Conservation (phyloP, 257 asterid species). For the Plantago major region DNA sequence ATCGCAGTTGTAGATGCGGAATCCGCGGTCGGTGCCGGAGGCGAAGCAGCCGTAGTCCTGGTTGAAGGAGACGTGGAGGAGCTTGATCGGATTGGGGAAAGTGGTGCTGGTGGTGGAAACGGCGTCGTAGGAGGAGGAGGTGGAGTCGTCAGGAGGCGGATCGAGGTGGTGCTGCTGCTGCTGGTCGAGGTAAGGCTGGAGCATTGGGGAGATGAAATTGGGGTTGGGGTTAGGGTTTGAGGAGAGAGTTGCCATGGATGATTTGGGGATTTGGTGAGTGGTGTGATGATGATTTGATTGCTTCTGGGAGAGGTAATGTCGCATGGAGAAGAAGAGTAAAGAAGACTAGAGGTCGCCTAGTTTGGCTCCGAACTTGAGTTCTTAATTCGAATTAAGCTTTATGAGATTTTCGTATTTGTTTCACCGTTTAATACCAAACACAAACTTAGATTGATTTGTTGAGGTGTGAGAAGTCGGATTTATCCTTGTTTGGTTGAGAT, state of each 20-base stretch:
- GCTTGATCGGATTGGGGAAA: slow-evolving; percentile 27
- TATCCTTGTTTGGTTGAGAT: too few species aligned
- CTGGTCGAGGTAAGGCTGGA: slow-evolving; percentile 12
- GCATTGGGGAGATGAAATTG: slow-evolving; percentile 7
- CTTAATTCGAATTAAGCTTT: too few species aligned
- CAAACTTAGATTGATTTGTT: too few species aligned
- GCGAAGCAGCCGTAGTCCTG: slow-evolving; percentile 89
- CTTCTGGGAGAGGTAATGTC: too few species aligned
- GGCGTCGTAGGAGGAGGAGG: not conserved
- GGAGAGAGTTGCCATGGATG: not conserved
- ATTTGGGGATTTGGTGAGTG: too few species aligned
- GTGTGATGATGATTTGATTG: too few species aligned
- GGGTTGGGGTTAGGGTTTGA: slow-evolving; percentile 2
- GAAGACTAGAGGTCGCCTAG: too few species aligned
- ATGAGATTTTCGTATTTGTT: too few species aligned
- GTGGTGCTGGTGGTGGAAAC: slow-evolving; percentile 13
- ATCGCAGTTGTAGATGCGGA: slow-evolving; percentile 81
- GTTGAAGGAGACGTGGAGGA: slow-evolving; percentile 84
- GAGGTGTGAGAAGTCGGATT: too few species aligned
- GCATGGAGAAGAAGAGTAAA: too few species aligned
- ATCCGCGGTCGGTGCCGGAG: slow-evolving; percentile 71
- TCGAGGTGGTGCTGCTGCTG: slow-evolving; percentile 1
- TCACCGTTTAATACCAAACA: too few species aligned
- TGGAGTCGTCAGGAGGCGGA: slow-evolving; percentile 4
- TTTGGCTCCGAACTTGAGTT: too few species aligned